phyloP scores from a whole-genome alignment of 371 early-diverging fungal species.

The Mucor sp. region DNA sequence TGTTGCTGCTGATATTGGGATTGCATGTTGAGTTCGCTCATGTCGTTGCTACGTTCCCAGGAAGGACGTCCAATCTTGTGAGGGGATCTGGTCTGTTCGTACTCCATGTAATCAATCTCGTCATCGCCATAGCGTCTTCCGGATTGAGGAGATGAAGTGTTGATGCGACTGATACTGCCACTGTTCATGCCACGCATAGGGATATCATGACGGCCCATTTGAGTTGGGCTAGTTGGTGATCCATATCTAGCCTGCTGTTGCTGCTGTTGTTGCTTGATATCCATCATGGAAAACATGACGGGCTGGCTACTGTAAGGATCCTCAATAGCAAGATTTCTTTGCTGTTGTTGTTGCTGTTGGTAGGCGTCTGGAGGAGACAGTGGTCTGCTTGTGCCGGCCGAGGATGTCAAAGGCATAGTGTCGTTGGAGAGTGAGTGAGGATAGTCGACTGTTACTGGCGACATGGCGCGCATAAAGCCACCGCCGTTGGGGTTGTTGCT shows the following conservation, averaged over 20 bases:
- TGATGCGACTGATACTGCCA: neutral
- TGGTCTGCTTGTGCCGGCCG: constrained; percentile 21
- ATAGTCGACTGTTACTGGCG: constrained; percentile 38
- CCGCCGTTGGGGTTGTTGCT: constrained; percentile 8
- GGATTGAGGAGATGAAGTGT: constrained; percentile 8
- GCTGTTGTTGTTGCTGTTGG: neutral
- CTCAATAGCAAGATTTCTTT: constrained; percentile 30
- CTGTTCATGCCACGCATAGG: constrained; percentile 16
- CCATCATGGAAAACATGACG: constrained; percentile 44
- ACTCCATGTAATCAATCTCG: neutral
- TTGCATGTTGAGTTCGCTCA: neutral
- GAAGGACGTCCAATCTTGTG: constrained; percentile 17
- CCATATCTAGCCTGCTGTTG: neutral
- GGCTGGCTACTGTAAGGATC: constrained; percentile 44
- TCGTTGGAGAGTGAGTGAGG: constrained; percentile 25
- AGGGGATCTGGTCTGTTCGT: constrained; percentile 15
- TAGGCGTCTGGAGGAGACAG: constrained; percentile 14
- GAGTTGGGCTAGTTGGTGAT: neutral
- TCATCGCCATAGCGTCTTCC: constrained; percentile 8
- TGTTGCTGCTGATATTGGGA: neutral
- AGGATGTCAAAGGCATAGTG: constrained; percentile 24
- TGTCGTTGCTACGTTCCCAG: constrained; percentile 17
- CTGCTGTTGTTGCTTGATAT: constrained; percentile 4
- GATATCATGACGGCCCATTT: constrained; percentile 2
- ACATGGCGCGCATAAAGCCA: constrained; percentile 45